Evolutionary conservation across 176 grass and related monocot species (phyloP), one percentile per base, ranked within the genome.

Genomic region (Bolboschoenus planiculmis): DNA sequence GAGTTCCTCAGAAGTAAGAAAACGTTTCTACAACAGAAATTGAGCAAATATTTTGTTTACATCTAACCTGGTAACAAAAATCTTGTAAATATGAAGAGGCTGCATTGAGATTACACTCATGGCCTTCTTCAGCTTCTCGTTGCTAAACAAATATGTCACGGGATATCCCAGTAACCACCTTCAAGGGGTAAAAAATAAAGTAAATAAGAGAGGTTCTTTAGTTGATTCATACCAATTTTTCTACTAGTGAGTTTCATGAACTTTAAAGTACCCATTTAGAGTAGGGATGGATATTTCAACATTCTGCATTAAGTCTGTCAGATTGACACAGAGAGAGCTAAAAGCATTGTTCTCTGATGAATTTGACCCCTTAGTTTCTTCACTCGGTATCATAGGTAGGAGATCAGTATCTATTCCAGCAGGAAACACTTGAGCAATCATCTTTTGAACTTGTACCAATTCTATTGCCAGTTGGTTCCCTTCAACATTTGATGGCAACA

Each of bases 81-180:
- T 81, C 84, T 88, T 92, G 66, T 86, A 98, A 53, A 95, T 93
- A 77, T 94, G 87, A 43, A 98, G 79, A 90, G 90, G 86, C 48
- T 93, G 90, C 29, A 80, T 80, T 20, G 87, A 91, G 43, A 98
- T 77, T 88, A 91, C 86, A 36, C 47, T 10, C 29, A 71, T 80
- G 21, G 85, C 89, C 7, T 10, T 85, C 62, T 93, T 87, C 23
- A 72, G 86, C 86, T 64, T 85, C 83, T 30, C 84, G 10, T 88
- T 90, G 85, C 68, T 61, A 79, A 98, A 90, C 36, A 98, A 85
- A 85, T 95, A 95, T 64, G 87, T 91, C 23, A 95, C 78, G 31
- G 95, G 90, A 87, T 98, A 98, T 70, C 89, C 90, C 66, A 98
- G 88, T 87, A 98, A 93, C 95, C 92, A 98, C 59, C 95, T 98